Percentiles rank a stretch among this genome's conserved stretches.
Evolutionary conservation across 179 eudicot species (phyloP).

Genomic region (Camellia oleifera): DNA sequence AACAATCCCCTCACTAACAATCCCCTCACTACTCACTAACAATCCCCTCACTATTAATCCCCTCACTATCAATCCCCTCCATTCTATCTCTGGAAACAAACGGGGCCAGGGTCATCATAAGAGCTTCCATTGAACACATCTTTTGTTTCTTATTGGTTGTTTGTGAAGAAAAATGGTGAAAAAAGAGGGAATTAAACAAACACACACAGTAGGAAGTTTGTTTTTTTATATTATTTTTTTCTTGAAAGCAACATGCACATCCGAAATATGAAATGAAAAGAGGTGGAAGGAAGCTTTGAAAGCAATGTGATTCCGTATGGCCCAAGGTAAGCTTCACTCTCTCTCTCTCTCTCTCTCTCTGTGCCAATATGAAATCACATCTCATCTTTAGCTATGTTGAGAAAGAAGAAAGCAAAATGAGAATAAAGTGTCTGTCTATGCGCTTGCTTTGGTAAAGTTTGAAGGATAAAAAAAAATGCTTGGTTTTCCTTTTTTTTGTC

Average conservation of each 20-base stretch:
- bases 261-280: no score
- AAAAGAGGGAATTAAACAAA: neutral
- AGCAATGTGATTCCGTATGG: neutral
- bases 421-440: neutral
- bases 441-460: neutral
- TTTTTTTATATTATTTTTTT: no score
- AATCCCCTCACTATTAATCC: no score
- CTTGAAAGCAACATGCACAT: no score
- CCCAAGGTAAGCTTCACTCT: neutral
- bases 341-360: neutral
- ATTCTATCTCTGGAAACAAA: no score
- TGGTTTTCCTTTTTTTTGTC: no score
- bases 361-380: neutral
- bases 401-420: neutral
- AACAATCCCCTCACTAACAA: no score
- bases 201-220: no score
- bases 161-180: neutral
- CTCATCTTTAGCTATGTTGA: neutral
- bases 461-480: no score
- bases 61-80: no score
- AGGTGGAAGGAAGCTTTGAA: neutral
- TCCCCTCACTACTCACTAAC: no score
- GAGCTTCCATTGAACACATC: conserved; percentile 7
- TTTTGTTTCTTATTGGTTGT: neutral
- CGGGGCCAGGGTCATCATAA: neutral